Percentiles rank a stretch among this genome's conserved stretches.
Conservation (phyloP, 2,329 filamentous ascomycete species). For the Penicillium verrucosum region DNA sequence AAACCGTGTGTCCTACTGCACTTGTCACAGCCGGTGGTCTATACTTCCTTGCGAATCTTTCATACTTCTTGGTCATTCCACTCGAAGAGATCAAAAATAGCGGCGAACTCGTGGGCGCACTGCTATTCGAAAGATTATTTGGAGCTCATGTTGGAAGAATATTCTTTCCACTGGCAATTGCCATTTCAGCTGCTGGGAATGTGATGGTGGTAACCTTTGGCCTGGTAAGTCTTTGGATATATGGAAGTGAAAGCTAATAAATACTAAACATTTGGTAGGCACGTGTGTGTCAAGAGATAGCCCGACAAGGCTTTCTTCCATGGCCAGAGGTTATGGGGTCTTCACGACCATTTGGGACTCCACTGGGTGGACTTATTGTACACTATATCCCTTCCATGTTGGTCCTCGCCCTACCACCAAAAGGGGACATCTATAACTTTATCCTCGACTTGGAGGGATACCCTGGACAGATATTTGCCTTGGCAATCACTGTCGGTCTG, state of each 20-base stretch:
- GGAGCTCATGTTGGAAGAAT: constrained; percentile 56
- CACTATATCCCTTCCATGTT: constrained; percentile 67
- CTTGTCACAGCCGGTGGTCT: constrained; percentile 60
- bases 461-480: constrained; percentile 58
- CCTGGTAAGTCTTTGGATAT: constrained; percentile 48
- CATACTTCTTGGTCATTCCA: constrained; percentile 63
- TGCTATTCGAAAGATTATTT: constrained; percentile 65
- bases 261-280: constrained; percentile 47
- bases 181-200: constrained; percentile 66
- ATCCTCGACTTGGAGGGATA: constrained; percentile 71
- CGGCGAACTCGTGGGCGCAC: constrained; percentile 64
- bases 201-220: constrained; percentile 71
- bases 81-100: constrained; percentile 64
- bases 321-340: constrained; percentile 60
- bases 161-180: constrained; percentile 62
- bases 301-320: constrained; percentile 67
- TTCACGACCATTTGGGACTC: constrained; percentile 64
- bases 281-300: constrained; percentile 69
- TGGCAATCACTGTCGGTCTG: constrained; percentile 58
- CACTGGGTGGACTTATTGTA: constrained; percentile 64
- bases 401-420: constrained; percentile 64
- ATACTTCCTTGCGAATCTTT: constrained; percentile 65
- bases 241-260: not conserved
- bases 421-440: constrained; percentile 66
- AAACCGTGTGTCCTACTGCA: constrained; percentile 59